Base-by-base conservation (phyloP, 495 filamentous ascomycete genomes). In the Aspergillus haitiensis region DNA sequence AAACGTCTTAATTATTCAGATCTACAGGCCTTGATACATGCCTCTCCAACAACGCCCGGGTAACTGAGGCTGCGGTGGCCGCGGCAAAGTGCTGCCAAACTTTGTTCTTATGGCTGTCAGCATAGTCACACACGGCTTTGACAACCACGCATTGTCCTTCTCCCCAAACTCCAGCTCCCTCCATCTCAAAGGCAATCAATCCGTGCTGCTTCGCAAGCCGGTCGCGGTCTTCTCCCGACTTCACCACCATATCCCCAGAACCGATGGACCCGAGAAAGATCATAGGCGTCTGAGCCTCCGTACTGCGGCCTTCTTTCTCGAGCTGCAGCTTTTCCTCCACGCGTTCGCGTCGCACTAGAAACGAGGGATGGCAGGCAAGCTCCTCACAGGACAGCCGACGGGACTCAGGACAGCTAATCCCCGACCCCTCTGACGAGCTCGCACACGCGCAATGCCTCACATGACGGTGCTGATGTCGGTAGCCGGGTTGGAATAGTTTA, bases 181-280 rank as follows among this genome's bases (percentile, higher is more conserved):
- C 75, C 74, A 78, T 79, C 62, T 79, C 76, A 21, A 79, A 77
- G 31, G 64, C 73, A 42, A 78, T 72, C 4, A 78, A 47, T 6
- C 56, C 52, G 15, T 66, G 36, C 12, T 8, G 32, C 9, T 44
- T 7, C 13, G 63, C 63, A 8, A 68, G 47, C 21, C 50, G 27
- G 48, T 73, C 69, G 13, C 70, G 67, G 51, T 72, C 59, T 34
- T 60, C 35, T 5, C 52, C 70, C 1, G 71, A 74, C 39, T 67
- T 72, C 64, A 72, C 65, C 12, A 74, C 71, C 7, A 60, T 61
- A 49, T 72, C 66, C 40, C 59, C 66, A 35, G 68, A 72, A 31
- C 46, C 72, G 37, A 72, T 55, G 6, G 47, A 16, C 33, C 69
- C 72, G 44, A 70, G 52, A 33, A 48, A 68, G 58, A 9, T 56